Evolutionary conservation across 2,329 filamentous ascomycete genomes (phyloP).

Genomic region (Cladosporium sp.): DNA sequence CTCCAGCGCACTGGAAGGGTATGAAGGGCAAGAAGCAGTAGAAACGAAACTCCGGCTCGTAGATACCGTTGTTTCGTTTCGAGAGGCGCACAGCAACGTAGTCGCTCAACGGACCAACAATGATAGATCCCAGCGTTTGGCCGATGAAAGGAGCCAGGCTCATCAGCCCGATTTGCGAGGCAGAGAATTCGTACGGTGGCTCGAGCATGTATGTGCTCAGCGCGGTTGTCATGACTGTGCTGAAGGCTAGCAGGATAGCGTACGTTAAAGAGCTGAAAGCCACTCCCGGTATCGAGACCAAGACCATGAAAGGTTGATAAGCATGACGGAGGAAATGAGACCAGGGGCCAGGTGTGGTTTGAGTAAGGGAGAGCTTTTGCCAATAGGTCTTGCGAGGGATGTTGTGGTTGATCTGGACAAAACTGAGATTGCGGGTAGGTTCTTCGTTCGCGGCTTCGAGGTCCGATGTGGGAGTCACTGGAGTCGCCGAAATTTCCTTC

Average conservation of each 20-base stretch:
- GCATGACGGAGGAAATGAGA: conserved; percentile 36
- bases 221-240: conserved; percentile 41
- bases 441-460: conserved; percentile 18
- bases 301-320: conserved; percentile 40
- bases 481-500: conserved; percentile 18
- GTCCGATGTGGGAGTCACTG: conserved; percentile 17
- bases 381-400: conserved; percentile 46
- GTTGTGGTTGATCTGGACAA: conserved; percentile 30
- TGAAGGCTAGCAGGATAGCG: conserved; percentile 41
- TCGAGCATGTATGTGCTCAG: conserved; percentile 41
- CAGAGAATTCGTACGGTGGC: conserved; percentile 48
- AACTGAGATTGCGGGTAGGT: conserved; percentile 24
- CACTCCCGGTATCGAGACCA: conserved; percentile 44
- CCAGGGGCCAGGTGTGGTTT: conserved; percentile 34
- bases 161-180: conserved; percentile 52
- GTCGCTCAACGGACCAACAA: conserved; percentile 51
- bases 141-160: conserved; percentile 53
- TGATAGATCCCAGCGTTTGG: conserved; percentile 47
- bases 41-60: conserved; percentile 39
- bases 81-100: conserved; percentile 39
- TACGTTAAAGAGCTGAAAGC: conserved; percentile 40
- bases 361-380: conserved; percentile 43
- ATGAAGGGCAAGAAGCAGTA: conserved; percentile 37
- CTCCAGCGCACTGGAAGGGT: conserved; percentile 36
- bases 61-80: conserved; percentile 37